Conservation (phyloP, 306 rosid genomes). For the Gillenia trifoliata region DNA sequence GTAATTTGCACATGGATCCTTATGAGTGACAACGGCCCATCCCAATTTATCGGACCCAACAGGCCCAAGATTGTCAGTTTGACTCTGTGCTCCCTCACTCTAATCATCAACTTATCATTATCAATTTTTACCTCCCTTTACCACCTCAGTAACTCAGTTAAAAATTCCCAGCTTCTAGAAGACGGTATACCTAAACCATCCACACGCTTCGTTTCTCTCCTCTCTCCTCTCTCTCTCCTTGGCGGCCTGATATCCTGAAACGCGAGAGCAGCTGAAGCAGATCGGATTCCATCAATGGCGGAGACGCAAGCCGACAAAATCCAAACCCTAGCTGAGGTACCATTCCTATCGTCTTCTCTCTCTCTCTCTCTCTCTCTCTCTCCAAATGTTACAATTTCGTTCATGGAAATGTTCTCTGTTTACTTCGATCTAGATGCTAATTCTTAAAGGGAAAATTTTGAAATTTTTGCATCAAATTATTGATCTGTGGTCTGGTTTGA, state of each 20-base stretch:
- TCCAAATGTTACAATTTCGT: neutral
- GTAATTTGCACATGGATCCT: too few relatives aligned
- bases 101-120: neutral
- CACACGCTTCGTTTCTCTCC: neutral
- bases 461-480: neutral
- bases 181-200: slow-evolving; percentile 2
- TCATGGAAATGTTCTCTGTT: neutral
- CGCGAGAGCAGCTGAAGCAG: slow-evolving; percentile 9
- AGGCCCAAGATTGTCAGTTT: neutral
- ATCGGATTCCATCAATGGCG: slow-evolving; percentile 58
- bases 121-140: neutral
- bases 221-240: neutral
- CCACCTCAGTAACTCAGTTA: neutral
- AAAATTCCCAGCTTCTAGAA: neutral
- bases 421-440: neutral
- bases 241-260: slow-evolving; percentile 15
- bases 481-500: slow-evolving; percentile 9
- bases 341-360: neutral
- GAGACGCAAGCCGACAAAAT: slow-evolving; percentile 41
- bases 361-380: neutral
- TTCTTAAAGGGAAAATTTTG: neutral
- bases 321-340: slow-evolving; percentile 70
- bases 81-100: neutral
- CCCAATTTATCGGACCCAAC: neutral
- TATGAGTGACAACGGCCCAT: too few relatives aligned